These are phyloP conservation scores for Brassica hybrid DNA, from an alignment of 441 rosid genomes.

Conservation along the genomic window DNA sequence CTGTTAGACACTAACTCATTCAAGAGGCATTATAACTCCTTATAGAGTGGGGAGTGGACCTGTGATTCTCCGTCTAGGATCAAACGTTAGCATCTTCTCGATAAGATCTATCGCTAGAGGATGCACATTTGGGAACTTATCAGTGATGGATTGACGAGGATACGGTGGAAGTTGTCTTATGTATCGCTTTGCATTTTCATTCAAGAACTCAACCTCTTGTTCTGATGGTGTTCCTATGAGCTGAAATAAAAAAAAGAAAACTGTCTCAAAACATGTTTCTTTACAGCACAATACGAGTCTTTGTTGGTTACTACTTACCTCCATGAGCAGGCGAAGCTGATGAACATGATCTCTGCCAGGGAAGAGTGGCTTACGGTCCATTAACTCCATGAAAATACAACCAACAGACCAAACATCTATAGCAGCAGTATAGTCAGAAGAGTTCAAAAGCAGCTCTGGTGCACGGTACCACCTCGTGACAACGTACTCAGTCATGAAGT, in stretches of 20 bases:
- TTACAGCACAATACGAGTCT: no score
- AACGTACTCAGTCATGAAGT: constrained; percentile 93
- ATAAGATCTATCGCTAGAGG: constrained; percentile 84
- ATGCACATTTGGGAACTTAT: constrained; percentile 76
- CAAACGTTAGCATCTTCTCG: constrained; percentile 93
- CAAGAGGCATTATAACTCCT: neutral
- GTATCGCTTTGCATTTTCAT: constrained; percentile 89
- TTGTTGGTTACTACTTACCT: constrained; percentile 56
- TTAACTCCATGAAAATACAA: constrained; percentile 89
- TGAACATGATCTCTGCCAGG: constrained; percentile 92
- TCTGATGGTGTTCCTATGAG: constrained; percentile 92
- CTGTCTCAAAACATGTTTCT: no score
- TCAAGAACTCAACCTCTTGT: constrained; percentile 77
- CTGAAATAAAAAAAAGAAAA: constrained; percentile 54
- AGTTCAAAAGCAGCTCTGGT: constrained; percentile 85
- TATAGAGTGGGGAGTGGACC: constrained; percentile 49
- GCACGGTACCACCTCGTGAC: constrained; percentile 97
- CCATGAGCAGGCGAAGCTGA: constrained; percentile 85
- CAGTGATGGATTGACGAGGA: constrained; percentile 78
- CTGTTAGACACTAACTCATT: constrained; percentile 15
- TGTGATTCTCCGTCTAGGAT: constrained; percentile 81
- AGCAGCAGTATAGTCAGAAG: constrained; percentile 89
- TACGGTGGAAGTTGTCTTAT: constrained; percentile 67
- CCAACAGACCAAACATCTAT: constrained; percentile 97
- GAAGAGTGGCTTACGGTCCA: constrained; percentile 87